Percentiles rank a stretch among this genome's conserved stretches.
These are phyloP conservation scores for Scutellaria galericulata DNA, from an alignment of 257 asterid genomes.

Conservation along the genomic window DNA sequence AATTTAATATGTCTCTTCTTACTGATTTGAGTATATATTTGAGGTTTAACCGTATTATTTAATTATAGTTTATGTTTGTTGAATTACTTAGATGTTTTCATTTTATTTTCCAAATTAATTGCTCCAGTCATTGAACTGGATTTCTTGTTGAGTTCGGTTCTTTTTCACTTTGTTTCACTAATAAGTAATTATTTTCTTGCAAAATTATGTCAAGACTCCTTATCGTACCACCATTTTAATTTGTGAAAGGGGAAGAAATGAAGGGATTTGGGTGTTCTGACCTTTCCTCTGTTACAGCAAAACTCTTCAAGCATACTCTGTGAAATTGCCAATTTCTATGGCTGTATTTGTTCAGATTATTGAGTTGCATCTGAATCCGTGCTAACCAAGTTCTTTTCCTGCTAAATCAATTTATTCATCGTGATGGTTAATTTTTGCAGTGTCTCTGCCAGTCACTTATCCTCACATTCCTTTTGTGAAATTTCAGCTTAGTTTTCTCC, in stretches of 20 bases:
- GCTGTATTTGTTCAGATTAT: slow-evolving; percentile 3
- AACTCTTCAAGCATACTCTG: neutral
- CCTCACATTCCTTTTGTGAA: neutral
- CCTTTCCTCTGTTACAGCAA: neutral
- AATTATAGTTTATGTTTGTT: neutral
- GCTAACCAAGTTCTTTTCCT: slow-evolving; percentile 8
- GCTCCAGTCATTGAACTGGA: neutral
- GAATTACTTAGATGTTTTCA: neutral
- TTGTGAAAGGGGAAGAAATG: neutral
- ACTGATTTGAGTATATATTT: slow-evolving; percentile 2
- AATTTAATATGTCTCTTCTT: neutral
- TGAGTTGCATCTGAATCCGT: slow-evolving; percentile 2
- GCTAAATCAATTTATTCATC: neutral
- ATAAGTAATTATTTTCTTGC: neutral
- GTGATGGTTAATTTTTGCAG: neutral
- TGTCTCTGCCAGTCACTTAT: neutral
- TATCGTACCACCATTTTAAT: neutral
- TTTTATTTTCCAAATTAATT: neutral
- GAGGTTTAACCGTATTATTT: neutral
- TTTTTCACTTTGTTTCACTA: neutral
- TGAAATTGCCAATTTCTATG: neutral
- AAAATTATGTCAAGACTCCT: slow-evolving; percentile 6
- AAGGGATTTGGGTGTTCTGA: neutral
- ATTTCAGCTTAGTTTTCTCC: slow-evolving; percentile 9
- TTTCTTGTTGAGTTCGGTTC: neutral